Base-by-base conservation (phyloP, 2,329 filamentous ascomycete species). In the Calonectria ilicicola region DNA sequence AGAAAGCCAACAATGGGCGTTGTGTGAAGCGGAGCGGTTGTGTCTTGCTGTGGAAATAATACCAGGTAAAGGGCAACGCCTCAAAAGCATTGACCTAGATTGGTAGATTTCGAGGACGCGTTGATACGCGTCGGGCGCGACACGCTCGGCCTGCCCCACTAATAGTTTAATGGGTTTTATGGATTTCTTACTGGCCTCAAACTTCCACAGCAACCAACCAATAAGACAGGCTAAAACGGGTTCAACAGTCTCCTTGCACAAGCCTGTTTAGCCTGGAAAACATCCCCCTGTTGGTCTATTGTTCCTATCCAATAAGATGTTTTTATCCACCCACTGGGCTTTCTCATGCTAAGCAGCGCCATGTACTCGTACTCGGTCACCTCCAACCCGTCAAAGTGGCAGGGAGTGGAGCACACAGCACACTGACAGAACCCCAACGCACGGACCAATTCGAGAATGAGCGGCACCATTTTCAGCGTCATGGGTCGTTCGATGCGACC, bases 101-200 rank as follows among this genome's bases (percentile, higher is more conserved):
- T 78, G 78, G 78, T 79, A 77, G 70, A 76, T 74, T 77, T 67
- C 70, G 74, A 72, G 79, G 80, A 83, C 83, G 83, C 82, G 83
- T 78, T 72, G 51, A 56, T 63, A 81, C 83, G 80, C 82, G 82
- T 73, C 71, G 51, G 60, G 65, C 78, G 81, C 80, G 82, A 82
- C 81, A 78, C 72, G 72, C 23, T 12, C 71, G 10, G 3, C 7
- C 32, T 56, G 72, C 73, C 70, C 76, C 77, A 75, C 73, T 67
- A 77, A 73, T 72, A 72, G 75, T 81, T 84, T 83, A 83, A 84
- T 83, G 79, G 81, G 68, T 70, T 80, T 77, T 83, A 84, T 83
- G 79, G 81, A 69, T 70, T 80, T 77, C 53, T 44, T 67, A 35
- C 53, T 40, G 42, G 32, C 38, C 23, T 21, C 23, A 38, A 35